Percentiles rank a stretch among this genome's conserved stretches.
These are phyloP conservation scores for Baorangia bicolor DNA, from an alignment of 768 basidiomycete species.

Conservation along the genomic window DNA sequence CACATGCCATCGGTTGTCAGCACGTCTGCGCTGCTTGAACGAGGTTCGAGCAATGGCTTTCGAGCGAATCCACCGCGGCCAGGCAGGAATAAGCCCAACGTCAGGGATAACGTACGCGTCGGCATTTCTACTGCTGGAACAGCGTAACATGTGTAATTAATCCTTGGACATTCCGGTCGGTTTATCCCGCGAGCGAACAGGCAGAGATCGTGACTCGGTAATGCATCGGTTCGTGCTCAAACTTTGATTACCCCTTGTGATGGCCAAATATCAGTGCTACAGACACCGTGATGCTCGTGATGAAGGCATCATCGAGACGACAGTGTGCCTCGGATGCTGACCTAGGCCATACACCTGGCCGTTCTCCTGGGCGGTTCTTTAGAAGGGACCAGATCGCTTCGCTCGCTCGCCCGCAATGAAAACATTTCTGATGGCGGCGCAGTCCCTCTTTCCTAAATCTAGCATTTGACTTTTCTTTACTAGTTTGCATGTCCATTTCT, in stretches of 20 bases:
- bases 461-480: slow-evolving; percentile 27
- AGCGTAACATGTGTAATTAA: slow-evolving; percentile 13
- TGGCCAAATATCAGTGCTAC: slow-evolving; percentile 4
- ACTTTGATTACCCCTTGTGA: slow-evolving; percentile 23
- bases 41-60: background rate
- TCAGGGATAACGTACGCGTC: slow-evolving; percentile 15
- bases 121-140: slow-evolving; percentile 4
- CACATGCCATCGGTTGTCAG: slow-evolving; percentile 1
- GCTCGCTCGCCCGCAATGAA: slow-evolving; percentile 15
- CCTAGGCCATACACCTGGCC: slow-evolving; percentile 5
- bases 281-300: slow-evolving; percentile 14
- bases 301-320: background rate
- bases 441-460: slow-evolving; percentile 25
- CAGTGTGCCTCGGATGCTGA: slow-evolving; percentile 8
- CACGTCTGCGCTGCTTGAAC: background rate
- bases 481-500: slow-evolving; percentile 21
- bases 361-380: slow-evolving; percentile 13
- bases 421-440: slow-evolving; percentile 25
- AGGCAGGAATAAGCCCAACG: background rate
- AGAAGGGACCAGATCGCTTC: slow-evolving; percentile 12
- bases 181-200: slow-evolving; percentile 23
- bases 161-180: slow-evolving; percentile 1
- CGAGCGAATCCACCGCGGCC: background rate
- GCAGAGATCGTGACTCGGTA: slow-evolving; percentile 17
- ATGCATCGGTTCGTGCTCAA: slow-evolving; percentile 11